These are phyloP conservation scores for Sanghuangporus weigelae DNA, from an alignment of 1,284 basidiomycete species.

Conservation along the genomic window DNA sequence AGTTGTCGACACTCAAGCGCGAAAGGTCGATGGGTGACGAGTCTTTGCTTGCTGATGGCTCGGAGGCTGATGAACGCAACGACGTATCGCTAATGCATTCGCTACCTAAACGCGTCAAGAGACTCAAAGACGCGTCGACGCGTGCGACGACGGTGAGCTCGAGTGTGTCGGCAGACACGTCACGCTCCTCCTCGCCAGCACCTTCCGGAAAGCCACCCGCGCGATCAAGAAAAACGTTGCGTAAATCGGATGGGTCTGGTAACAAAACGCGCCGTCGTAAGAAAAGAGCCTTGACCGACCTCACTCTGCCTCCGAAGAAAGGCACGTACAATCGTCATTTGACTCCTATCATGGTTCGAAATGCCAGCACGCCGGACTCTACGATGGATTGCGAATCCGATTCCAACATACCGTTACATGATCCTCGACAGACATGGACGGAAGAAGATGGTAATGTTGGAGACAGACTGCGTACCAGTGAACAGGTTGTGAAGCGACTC, in stretches of 20 bases:
- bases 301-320: constrained; percentile 36
- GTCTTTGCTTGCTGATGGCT: neutral
- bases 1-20: neutral
- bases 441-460: constrained; percentile 48
- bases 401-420: neutral
- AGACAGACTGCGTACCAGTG: constrained; percentile 50
- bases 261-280: neutral
- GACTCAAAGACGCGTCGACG: neutral
- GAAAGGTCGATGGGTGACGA: neutral
- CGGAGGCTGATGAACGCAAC: neutral
- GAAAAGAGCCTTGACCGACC: neutral
- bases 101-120: neutral
- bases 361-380: constrained; percentile 46
- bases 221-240: neutral
- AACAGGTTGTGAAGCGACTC: constrained; percentile 50
- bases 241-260: neutral
- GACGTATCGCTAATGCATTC: neutral
- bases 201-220: neutral
- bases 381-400: constrained; percentile 35
- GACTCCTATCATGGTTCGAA: constrained; percentile 41
- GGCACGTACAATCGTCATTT: neutral
- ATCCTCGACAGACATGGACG: constrained; percentile 39
- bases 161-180: neutral
- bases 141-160: neutral
- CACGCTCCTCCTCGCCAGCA: neutral